Evolutionary conservation across 2,329 filamentous ascomycete species (phyloP).

Genomic region (Ophiostoma sp.): DNA sequence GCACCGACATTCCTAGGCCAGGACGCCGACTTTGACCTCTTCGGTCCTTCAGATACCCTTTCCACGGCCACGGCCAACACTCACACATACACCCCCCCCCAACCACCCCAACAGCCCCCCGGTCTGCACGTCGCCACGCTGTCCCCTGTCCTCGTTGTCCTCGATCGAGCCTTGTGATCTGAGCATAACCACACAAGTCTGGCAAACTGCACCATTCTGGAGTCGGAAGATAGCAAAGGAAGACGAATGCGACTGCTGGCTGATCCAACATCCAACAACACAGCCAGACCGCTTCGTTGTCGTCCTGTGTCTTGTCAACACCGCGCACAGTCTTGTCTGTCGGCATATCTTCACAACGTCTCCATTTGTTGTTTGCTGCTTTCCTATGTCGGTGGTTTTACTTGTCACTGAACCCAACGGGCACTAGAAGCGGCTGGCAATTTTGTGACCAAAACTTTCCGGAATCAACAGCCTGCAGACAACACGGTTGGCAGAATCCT

Average conservation of each 20-base stretch:
- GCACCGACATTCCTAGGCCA: constrained; percentile 44
- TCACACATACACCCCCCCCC: constrained; percentile 15
- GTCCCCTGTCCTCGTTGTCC: not conserved
- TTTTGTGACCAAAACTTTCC: no score
- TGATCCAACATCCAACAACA: not conserved
- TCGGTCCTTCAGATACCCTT: constrained; percentile 18
- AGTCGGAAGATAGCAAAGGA: not conserved
- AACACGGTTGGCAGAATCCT: no score
- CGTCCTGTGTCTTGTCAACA: not conserved
- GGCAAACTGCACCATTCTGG: no score
- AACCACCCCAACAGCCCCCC: constrained; percentile 5
- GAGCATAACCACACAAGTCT: no score
- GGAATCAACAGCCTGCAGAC: no score
- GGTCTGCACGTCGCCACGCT: not conserved
- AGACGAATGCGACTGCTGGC: not conserved
- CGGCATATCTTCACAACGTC: not conserved
- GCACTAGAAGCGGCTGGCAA: no score
- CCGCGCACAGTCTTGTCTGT: not conserved
- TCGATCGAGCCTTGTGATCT: not conserved
- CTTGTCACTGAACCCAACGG: no score
- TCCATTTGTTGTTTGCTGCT: no score
- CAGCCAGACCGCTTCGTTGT: not conserved
- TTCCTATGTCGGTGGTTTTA: not conserved
- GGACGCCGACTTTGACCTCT: constrained; percentile 24
- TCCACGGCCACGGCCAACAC: constrained; percentile 2